phyloP scores from a whole-genome alignment of 306 rosid species.

The Spatholobus suberectus region DNA sequence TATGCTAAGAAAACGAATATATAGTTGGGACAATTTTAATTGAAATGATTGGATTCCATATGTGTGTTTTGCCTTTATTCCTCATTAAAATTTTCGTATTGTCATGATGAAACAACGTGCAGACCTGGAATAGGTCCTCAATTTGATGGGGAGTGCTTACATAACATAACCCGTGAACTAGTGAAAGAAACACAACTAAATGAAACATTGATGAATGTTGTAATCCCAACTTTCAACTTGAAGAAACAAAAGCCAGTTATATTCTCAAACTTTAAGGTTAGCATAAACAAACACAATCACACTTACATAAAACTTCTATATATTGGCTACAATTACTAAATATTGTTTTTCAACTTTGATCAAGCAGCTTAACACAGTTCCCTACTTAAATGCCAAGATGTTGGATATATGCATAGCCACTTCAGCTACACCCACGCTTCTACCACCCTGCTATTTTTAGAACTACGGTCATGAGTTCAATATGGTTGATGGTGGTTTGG shows the following conservation, averaged over 20 bases:
- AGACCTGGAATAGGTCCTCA: neutral
- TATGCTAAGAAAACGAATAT: too few species aligned
- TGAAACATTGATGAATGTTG: slow-evolving; percentile 25
- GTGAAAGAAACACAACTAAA: neutral
- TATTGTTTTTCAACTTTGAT: neutral
- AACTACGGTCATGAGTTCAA: slow-evolving; percentile 6
- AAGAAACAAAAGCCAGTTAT: slow-evolving; percentile 20
- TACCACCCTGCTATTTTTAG: slow-evolving; percentile 31
- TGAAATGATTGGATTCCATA: too few species aligned
- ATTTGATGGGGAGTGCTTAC: slow-evolving; percentile 17
- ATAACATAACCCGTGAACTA: neutral
- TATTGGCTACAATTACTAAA: neutral
- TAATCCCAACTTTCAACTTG: slow-evolving; percentile 34
- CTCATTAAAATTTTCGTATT: neutral
- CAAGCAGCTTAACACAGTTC: slow-evolving; percentile 8
- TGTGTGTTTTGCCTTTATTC: too few species aligned
- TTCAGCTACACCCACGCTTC: slow-evolving; percentile 29
- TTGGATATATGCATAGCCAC: slow-evolving; percentile 42
- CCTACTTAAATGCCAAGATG: slow-evolving; percentile 27
- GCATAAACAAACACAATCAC: neutral
- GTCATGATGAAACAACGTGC: neutral
- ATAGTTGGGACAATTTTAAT: too few species aligned
- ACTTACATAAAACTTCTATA: neutral
- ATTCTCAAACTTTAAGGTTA: slow-evolving; percentile 37
- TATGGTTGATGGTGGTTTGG: slow-evolving; percentile 39